A percentile compares a stretch with the other conserved stretches of the same genome.
Conservation (phyloP, 768 basidiomycete genomes). For the Pluteus cervinus region DNA sequence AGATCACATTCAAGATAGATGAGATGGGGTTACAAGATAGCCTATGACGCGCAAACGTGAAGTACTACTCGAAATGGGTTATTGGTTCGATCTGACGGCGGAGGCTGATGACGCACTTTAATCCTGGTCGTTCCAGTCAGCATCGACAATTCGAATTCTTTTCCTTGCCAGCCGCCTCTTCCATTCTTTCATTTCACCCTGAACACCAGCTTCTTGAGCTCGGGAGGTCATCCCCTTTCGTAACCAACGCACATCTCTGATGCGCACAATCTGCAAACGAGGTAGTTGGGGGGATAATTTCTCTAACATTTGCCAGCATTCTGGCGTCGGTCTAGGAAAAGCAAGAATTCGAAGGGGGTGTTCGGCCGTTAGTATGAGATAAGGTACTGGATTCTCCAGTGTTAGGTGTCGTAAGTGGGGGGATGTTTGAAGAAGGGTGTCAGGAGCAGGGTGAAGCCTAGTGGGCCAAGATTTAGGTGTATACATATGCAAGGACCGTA, state of each 20-base stretch:
- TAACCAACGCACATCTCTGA: slow-evolving; percentile 70
- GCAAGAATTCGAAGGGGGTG: slow-evolving; percentile 60
- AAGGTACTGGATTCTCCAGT: slow-evolving; percentile 63
- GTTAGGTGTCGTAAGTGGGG: slow-evolving; percentile 65
- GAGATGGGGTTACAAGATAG: too few species aligned
- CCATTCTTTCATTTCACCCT: slow-evolving; percentile 80
- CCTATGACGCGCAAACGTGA: too few species aligned
- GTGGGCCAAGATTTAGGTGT: slow-evolving; percentile 70
- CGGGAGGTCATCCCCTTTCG: slow-evolving; percentile 55
- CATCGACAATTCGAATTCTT: slow-evolving; percentile 61
- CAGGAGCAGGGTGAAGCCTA: slow-evolving; percentile 47
- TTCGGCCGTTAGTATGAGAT: slow-evolving; percentile 25
- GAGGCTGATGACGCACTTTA: slow-evolving; percentile 6
- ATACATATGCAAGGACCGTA: slow-evolving; percentile 59
- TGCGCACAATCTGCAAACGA: slow-evolving; percentile 47
- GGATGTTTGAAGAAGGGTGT: slow-evolving; percentile 37
- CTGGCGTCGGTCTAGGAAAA: slow-evolving; percentile 63
- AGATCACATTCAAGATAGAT: too few species aligned
- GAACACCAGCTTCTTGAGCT: slow-evolving; percentile 70
- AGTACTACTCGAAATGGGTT: too few species aligned
- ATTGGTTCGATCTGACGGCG: too few species aligned
- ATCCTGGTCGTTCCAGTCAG: slow-evolving; percentile 57
- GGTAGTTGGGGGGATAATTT: slow-evolving; percentile 51
- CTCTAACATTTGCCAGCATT: slow-evolving; percentile 54
- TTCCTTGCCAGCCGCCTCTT: slow-evolving; percentile 50